Conservation (phyloP, 495 filamentous ascomycete genomes). For the Durotheca rogersii region DNA sequence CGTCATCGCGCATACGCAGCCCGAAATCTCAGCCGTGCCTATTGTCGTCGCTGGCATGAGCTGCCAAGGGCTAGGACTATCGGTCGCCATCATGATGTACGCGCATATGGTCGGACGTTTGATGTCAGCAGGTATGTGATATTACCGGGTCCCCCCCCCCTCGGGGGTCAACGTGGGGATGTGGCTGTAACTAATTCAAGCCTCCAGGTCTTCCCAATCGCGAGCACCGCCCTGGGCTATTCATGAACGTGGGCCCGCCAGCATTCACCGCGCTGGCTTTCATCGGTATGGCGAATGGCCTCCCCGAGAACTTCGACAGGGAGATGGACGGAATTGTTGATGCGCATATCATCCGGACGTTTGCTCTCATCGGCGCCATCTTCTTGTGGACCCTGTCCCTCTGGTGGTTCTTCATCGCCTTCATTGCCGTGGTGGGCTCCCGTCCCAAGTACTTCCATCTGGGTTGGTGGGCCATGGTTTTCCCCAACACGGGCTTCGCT, state of each 20-base stretch:
- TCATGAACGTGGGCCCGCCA: slow-evolving; percentile 69
- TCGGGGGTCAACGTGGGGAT: neutral
- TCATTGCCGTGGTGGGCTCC: slow-evolving; percentile 52
- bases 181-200: no score
- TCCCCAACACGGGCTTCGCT: slow-evolving; percentile 61
- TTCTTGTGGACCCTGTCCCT: slow-evolving; percentile 70
- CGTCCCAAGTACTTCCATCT: slow-evolving; percentile 55
- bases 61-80: slow-evolving; percentile 55
- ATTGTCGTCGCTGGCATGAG: slow-evolving; percentile 54
- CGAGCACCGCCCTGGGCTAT: slow-evolving; percentile 61
- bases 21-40: slow-evolving; percentile 38
- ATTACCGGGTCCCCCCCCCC: neutral
- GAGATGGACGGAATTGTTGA: slow-evolving; percentile 30
- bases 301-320: slow-evolving; percentile 40
- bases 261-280: slow-evolving; percentile 69
- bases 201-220: slow-evolving; percentile 50
- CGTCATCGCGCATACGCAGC: slow-evolving; percentile 46
- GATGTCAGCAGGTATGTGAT: slow-evolving; percentile 58
- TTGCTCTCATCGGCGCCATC: slow-evolving; percentile 56
- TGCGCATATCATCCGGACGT: slow-evolving; percentile 48
- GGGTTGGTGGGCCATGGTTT: slow-evolving; percentile 61
- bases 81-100: slow-evolving; percentile 54
- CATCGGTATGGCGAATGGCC: slow-evolving; percentile 60
- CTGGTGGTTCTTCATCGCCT: slow-evolving; percentile 69
- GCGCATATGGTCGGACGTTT: slow-evolving; percentile 60